Conservation (phyloP, 2,329 filamentous ascomycete species). For the Celoporthe dispersa region DNA sequence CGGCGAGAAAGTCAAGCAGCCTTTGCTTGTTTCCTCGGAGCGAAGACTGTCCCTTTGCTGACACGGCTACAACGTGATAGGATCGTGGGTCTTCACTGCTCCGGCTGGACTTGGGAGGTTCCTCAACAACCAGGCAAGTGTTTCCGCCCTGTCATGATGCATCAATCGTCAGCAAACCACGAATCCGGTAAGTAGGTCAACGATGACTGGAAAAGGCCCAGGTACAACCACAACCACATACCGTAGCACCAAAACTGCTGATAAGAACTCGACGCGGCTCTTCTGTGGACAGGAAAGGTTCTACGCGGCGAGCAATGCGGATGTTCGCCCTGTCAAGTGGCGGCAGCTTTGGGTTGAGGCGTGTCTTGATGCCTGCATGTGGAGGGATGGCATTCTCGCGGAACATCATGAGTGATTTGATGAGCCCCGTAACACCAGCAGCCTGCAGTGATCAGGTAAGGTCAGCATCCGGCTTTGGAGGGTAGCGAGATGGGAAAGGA, state of each 20-base stretch:
- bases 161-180: background rate
- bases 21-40: background rate
- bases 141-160: conserved; percentile 1
- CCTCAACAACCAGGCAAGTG: conserved; percentile 7
- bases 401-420: conserved; percentile 17
- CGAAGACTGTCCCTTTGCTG: background rate
- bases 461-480: background rate
- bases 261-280: conserved; percentile 4
- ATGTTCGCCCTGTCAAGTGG: background rate
- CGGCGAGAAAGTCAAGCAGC: background rate
- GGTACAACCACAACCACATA: background rate
- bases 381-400: conserved; percentile 17
- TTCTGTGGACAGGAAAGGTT: background rate
- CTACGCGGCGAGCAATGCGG: background rate
- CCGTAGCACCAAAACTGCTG: conserved; percentile 16
- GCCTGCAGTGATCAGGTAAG: background rate
- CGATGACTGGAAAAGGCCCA: background rate
- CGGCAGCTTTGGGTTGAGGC: conserved; percentile 12
- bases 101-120: background rate
- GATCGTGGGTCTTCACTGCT: background rate
- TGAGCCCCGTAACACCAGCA: conserved; percentile 1
- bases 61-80: background rate
- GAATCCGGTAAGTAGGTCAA: too few relatives aligned
- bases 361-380: conserved; percentile 8
- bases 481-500: background rate